Base-by-base conservation (phyloP, 1,284 basidiomycete genomes). In the Ceratobasidium sp. region DNA sequence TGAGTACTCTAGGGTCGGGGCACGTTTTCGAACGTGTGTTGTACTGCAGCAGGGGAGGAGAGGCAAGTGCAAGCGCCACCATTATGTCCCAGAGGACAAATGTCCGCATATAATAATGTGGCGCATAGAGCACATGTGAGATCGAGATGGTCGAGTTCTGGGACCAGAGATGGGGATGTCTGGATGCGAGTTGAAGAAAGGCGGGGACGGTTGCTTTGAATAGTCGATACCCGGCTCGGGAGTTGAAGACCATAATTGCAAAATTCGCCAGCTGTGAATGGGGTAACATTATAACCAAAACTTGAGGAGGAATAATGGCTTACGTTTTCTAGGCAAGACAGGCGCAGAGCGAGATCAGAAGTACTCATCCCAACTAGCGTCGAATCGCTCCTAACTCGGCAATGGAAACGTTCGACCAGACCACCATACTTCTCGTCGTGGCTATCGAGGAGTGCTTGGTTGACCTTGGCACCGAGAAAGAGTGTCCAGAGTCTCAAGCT, bases 151-250 rank as follows among this genome's bases (percentile, higher is more conserved):
- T 32, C 32, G 32, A 51, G 32, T 29, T 40, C 1, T 29, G 32
- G n/a, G 67, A 54, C 67, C 67, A 69, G 22, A 69, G 44, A 37
- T 73, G 25, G 44, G 59, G 70, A n/a, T 32, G 54, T 32, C 17
- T 22, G 1, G 29, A 22, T 32, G 46, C 59, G 15, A 64, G 40
- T n/a, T 44, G 70, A 13, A 73, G 32, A 34, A 73, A 73, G 22
- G 43, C 19, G 7, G 70, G 70, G 17, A 59, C 9, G 19, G 40
- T 37, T 13, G 19, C 22, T 52, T 52, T 44, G 34, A 73, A 32
- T 9, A 73, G 59, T 7, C 25, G 59, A 22, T 73, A 73, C 6
- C 57, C 70, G 15, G 49, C 61, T n/a, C 32, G 32, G 7, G 44
- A 64, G 15, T 49, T 25, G 3, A 25, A 34, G 15, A 65, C 17